Base-by-base conservation (phyloP, 495 filamentous ascomycete species). In the Trichoderma erinaceum region DNA sequence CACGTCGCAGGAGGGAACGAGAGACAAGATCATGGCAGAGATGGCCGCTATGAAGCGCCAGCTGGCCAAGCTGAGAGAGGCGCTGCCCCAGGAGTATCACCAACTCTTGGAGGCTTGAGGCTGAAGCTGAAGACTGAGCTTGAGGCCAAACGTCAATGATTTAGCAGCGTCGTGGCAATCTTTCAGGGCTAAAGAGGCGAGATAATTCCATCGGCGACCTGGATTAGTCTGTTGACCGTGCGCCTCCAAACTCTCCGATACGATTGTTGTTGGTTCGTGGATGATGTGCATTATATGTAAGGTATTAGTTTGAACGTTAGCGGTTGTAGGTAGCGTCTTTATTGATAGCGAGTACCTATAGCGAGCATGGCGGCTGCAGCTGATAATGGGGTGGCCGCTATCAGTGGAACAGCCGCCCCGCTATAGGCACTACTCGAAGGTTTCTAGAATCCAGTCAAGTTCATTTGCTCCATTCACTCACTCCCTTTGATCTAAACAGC, bases 71-170 rank as follows among this genome's bases (percentile, higher is more conserved):
- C 65, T 67, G 23, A 29, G 65, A 43, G 27, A 32, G 25, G 16
- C 32, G 43, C 46, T 67, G 4, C 65, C 65, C 1, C 32, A 12
- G 12, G 21, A 56, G 65, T 67, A 67, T 44, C 65, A 38, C 46
- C 35, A 44, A 3, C 46, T 56, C 6, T 25, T 67, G 56, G 23
- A 32, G 56, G 27, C 50, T 25, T 21, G 27, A 13, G 44, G 13
- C 44, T 48, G 56, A 61, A 23, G 48, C 25, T 15, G 56, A 32
- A 32, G 16, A 25, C 52, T n/a, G 52, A 61, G 23, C n/a, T 11
- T 11, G 52, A 27, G 21, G 21, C 25, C 11, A 7, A 21, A 27
- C 29, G 29, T 29, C 35, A 38, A 10, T 38, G 35, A 7, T 10
- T 38, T 38, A 10, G 35, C 35, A 10, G 35, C 7, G 5, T 10